These are phyloP conservation scores for Ascobolus immersus DNA, from an alignment of 495 filamentous ascomycete genomes.

Conservation along the genomic window DNA sequence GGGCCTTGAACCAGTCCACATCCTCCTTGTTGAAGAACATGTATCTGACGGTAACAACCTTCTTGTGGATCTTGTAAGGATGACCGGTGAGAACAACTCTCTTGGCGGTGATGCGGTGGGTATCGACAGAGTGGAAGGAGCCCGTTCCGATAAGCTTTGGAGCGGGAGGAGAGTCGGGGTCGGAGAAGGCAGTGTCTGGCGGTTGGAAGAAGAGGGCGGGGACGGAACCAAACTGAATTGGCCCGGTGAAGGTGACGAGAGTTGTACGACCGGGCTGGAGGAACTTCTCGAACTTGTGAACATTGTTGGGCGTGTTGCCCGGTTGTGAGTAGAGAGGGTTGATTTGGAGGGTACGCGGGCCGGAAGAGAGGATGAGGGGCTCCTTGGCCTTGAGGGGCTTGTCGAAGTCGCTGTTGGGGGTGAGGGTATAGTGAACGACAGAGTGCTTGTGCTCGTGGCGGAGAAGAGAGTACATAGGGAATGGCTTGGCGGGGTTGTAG, in stretches of 20 bases:
- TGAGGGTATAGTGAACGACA: slow-evolving; percentile 41
- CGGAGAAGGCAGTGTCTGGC: slow-evolving; percentile 16
- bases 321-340: slow-evolving; percentile 71
- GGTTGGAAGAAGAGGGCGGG: slow-evolving; percentile 60
- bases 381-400: slow-evolving; percentile 67
- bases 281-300: slow-evolving; percentile 89
- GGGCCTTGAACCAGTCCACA: slow-evolving; percentile 83
- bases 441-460: slow-evolving; percentile 87
- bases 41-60: slow-evolving; percentile 83
- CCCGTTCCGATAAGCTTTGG: slow-evolving; percentile 60
- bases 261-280: slow-evolving; percentile 73
- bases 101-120: slow-evolving; percentile 65
- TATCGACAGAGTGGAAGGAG: slow-evolving; percentile 35
- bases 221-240: slow-evolving; percentile 75
- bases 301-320: slow-evolving; percentile 59
- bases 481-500: slow-evolving; percentile 31
- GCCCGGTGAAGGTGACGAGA: slow-evolving; percentile 74
- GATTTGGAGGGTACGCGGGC: slow-evolving; percentile 58
- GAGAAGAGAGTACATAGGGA: slow-evolving; percentile 53
- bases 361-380: slow-evolving; percentile 67
- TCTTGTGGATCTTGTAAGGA: slow-evolving; percentile 95
- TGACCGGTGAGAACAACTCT: slow-evolving; percentile 84
- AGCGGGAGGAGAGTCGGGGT: slow-evolving; percentile 16
- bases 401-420: slow-evolving; percentile 1
- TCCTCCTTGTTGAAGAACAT: slow-evolving; percentile 98